A percentile compares a stretch with the other conserved stretches of the same genome.
phyloP scores from a whole-genome alignment of 1,284 basidiomycete genomes.

The Spongiforma sp. region DNA sequence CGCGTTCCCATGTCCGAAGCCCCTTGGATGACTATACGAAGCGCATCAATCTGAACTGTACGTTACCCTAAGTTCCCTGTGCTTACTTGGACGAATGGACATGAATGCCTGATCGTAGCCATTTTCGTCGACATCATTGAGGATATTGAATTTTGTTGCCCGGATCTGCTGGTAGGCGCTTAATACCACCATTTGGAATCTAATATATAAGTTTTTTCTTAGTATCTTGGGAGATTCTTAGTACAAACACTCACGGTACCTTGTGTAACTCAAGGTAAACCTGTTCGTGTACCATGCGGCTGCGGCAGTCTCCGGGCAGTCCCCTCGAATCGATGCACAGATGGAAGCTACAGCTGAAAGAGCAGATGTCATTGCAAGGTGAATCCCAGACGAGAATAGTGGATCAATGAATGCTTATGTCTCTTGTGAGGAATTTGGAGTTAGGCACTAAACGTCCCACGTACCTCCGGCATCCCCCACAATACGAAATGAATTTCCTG shows the following conservation, averaged over 20 bases:
- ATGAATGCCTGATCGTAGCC: constrained; percentile 66
- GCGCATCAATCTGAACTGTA: background rate
- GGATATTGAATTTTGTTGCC: constrained; percentile 51
- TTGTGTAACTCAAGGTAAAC: constrained; percentile 59
- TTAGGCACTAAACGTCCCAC: background rate
- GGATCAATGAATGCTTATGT: constrained; percentile 69
- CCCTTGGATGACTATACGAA: constrained; percentile 71
- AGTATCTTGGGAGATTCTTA: background rate
- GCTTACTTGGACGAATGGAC: constrained; percentile 57
- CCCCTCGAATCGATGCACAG: constrained; percentile 54
- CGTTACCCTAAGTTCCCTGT: background rate
- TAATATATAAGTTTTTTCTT: constrained; percentile 27
- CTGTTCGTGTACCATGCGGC: constrained; percentile 54
- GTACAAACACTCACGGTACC: constrained; percentile 41
- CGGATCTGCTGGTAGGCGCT: constrained; percentile 69
- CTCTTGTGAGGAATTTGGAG: constrained; percentile 1
- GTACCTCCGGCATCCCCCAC: constrained; percentile 76
- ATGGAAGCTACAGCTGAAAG: constrained; percentile 61
- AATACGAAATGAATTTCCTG: constrained; percentile 62
- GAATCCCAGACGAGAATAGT: constrained; percentile 67
- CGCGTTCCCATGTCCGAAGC: constrained; percentile 72
- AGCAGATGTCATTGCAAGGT: constrained; percentile 62
- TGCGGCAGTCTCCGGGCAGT: constrained; percentile 54
- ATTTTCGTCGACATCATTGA: constrained; percentile 58
- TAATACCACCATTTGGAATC: constrained; percentile 66